Percentiles rank a stretch among this genome's conserved stretches.
Conservation (phyloP, 192 early-diverging fungal species). For the Gaertneriomyces semiglobifer region DNA sequence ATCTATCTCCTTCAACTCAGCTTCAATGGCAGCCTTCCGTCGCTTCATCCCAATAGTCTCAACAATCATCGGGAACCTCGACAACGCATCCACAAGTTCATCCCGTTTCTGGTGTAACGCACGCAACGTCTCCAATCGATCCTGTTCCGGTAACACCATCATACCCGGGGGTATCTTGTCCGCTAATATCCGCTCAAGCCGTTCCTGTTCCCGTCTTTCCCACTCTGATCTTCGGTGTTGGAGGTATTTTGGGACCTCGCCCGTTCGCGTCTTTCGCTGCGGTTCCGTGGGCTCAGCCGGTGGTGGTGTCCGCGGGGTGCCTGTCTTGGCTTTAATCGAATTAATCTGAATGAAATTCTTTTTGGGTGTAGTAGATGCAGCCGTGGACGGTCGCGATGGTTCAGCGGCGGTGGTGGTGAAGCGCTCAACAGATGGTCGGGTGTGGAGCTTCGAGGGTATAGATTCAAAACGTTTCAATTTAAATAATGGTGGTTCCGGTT, state of each 20-base stretch:
- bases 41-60: slow-evolving; percentile 40
- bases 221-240: slow-evolving; percentile 54
- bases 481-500: slow-evolving; percentile 44
- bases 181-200: slow-evolving; percentile 7
- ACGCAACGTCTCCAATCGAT: slow-evolving; percentile 43
- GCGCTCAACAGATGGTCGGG: slow-evolving; percentile 13
- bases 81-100: slow-evolving; percentile 36
- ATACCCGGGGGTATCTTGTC: slow-evolving; percentile 46
- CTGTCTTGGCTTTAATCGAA: slow-evolving; percentile 29
- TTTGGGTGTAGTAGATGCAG: slow-evolving; percentile 17
- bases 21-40: slow-evolving; percentile 40
- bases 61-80: slow-evolving; percentile 44
- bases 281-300: slow-evolving; percentile 19
- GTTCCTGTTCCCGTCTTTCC: slow-evolving; percentile 49
- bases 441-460: slow-evolving; percentile 42
- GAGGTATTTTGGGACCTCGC: slow-evolving; percentile 55
- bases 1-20: slow-evolving; percentile 44
- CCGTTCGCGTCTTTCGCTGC: slow-evolving; percentile 31
- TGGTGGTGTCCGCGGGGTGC: slow-evolving; percentile 8
- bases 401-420: not conserved
- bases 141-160: slow-evolving; percentile 46
- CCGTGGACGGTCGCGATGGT: slow-evolving; percentile 38
- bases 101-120: slow-evolving; percentile 33
- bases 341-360: slow-evolving; percentile 51
- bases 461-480: slow-evolving; percentile 49